Base-by-base conservation (phyloP, 306 rosid species). In the Prunus armeniaca region DNA sequence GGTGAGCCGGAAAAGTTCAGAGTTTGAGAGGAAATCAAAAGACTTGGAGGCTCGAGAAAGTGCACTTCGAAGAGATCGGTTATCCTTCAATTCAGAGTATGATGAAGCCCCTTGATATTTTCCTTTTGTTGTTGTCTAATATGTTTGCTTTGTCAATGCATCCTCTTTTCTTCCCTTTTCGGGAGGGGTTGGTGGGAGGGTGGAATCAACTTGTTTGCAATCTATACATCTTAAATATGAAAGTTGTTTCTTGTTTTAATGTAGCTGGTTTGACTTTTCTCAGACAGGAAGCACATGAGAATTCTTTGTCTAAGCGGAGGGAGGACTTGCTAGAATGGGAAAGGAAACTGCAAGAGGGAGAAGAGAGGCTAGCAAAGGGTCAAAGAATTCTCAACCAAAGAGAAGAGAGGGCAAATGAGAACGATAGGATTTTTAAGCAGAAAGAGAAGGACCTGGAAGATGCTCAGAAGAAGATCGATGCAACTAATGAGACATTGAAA, bases 271-370 rank as follows among this genome's bases (percentile, higher is more conserved):
- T 67, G 24, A 76, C 76, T 62, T 82, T 52, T 78, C 65, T 66
- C 86, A 95, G 99, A 88, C 88, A 84, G 84, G 93, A 88, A 80
- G 83, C 86, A 61, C 87, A 86, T 4, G 96, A 92, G 80, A 78
- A 82, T 64, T 83, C 84, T 61, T 82, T 95, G 71, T 88, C 91
- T 34, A 89, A 89, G 86, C 96, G 90, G 84, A 87, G 90, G 73
- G 99, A 92, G 76, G 97, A 95, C 74, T 82, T 95, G 75, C 83
- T 87, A 68, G 97, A 95, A 74, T 95, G 99, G 99, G 99, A 92
- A 89, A 92, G 86, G 72, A 90, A 92, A 83, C 73, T 90, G 78
- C 97, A 91, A 67, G 96, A 92, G 82, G 99, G 96, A 66, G 97
- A 95, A 68, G 99, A 95, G 71, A 92, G 98, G 86, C 87, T 92